Base-by-base conservation (phyloP, 83 land plant species). In the Larix sibirica region DNA sequence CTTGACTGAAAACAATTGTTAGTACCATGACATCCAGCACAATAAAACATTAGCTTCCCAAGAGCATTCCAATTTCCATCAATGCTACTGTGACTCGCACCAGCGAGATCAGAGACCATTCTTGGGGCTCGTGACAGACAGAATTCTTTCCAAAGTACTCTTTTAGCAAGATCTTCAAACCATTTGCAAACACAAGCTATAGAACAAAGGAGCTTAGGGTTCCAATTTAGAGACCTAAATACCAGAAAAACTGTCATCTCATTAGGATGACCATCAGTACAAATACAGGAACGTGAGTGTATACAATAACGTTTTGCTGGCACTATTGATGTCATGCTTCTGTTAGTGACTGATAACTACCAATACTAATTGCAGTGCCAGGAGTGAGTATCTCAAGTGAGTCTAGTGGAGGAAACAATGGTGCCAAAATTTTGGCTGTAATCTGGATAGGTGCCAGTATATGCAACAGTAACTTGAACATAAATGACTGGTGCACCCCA, bases 11-110 rank as follows among this genome's bases (percentile, higher is more conserved):
- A 93, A 74, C 84, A 87, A 36, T 83, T 86, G 62, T 38, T 87
- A 38, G 62, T 61, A 44, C 33, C 63, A 54, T 83, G 87, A 85
- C 94, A 90, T n/a, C 98, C 99, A 20, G 92, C 90, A 86, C 99
- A 97, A 62, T 89, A 92, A 26, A 95, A 88, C 71, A 97, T 85
- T 24, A 97, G 94, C 89, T 93, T 96, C 13, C 93, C 99, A 16
- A 97, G 95, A 66, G 96, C 89, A 44, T 92, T 86, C 99, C 98
- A 97, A 74, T 91, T 94, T 0, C 98, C 98, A 80, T 93, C 90
- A 20, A 93, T 87, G 60, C 81, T 83, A n/a, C 81, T 82, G 79
- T 88, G 87, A 79, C 89, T 91, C 16, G 91, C 96, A 54, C 89
- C 83, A 33, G 94, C 90, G 60, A 97, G 85, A 81, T 96, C 95